Evolutionary conservation across 768 basidiomycete genomes (phyloP).

Genomic region (Mycena crocata): DNA sequence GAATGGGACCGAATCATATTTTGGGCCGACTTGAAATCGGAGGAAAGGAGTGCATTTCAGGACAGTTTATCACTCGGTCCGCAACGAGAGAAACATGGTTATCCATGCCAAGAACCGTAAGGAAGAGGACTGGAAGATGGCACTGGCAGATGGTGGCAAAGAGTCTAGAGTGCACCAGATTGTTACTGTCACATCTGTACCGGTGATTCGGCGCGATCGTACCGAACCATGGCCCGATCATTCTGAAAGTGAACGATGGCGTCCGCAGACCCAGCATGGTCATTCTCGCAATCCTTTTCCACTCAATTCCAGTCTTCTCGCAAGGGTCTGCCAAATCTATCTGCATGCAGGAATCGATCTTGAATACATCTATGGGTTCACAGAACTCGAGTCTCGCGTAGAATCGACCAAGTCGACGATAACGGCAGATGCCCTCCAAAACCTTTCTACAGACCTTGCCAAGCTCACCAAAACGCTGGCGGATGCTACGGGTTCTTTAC

Average conservation of each 20-base stretch:
- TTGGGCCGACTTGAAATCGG: background rate
- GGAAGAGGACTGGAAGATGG: too few species aligned
- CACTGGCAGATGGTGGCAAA: too few species aligned
- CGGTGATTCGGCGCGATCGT: too few species aligned
- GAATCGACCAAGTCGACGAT: conserved; percentile 48
- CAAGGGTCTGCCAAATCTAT: conserved; percentile 56
- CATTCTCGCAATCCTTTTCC: conserved; percentile 64
- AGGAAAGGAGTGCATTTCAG: too few species aligned
- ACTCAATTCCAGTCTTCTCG: conserved; percentile 61
- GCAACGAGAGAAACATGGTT: too few species aligned
- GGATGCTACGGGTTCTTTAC: conserved; percentile 73
- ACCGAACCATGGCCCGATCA: too few species aligned
- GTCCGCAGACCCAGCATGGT: conserved; percentile 51
- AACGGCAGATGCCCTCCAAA: conserved; percentile 51
- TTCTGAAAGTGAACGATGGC: too few species aligned
- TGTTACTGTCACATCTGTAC: too few species aligned
- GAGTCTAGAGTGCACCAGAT: too few species aligned
- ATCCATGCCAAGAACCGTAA: too few species aligned
- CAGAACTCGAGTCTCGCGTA: conserved; percentile 64
- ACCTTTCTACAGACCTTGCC: conserved; percentile 62
- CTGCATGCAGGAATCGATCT: conserved; percentile 27
- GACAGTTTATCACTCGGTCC: too few species aligned
- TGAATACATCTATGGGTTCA: conserved; percentile 29
- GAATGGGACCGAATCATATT: background rate
- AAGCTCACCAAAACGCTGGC: conserved; percentile 71